These are phyloP conservation scores for Solanum rostratum DNA, from an alignment of 257 asterid genomes.

Conservation along the genomic window DNA sequence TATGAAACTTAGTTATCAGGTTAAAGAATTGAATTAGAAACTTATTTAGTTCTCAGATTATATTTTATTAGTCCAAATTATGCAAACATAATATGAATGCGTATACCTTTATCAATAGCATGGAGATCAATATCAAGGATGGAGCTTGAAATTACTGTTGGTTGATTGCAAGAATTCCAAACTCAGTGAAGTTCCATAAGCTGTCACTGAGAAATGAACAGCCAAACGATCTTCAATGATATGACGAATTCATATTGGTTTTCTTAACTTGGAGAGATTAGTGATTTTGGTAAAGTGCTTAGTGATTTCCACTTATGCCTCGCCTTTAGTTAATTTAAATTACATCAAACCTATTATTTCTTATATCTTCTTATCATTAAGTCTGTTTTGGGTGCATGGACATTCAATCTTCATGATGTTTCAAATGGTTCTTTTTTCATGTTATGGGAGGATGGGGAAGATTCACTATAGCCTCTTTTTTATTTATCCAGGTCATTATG, in stretches of 20 bases:
- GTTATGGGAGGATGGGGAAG: neutral
- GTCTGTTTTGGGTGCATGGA: neutral
- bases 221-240: neutral
- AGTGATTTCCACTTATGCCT: neutral
- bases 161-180: neutral
- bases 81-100: neutral
- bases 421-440: neutral
- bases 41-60: neutral
- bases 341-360: neutral
- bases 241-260: neutral
- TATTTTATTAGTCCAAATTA: neutral
- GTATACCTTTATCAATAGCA: neutral
- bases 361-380: neutral
- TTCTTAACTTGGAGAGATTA: neutral
- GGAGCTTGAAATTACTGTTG: neutral
- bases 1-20: neutral
- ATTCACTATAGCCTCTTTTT: neutral
- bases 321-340: neutral
- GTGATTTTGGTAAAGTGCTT: neutral
- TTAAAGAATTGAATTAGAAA: neutral
- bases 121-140: neutral
- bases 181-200: neutral
- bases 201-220: neutral
- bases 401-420: constrained; percentile 4
- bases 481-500: constrained; percentile 59